Evolutionary conservation across 352 stramenopile genomes (phyloP), one percentile per base, ranked within the genome.

Genomic region (Phytophthora pinifolia): DNA sequence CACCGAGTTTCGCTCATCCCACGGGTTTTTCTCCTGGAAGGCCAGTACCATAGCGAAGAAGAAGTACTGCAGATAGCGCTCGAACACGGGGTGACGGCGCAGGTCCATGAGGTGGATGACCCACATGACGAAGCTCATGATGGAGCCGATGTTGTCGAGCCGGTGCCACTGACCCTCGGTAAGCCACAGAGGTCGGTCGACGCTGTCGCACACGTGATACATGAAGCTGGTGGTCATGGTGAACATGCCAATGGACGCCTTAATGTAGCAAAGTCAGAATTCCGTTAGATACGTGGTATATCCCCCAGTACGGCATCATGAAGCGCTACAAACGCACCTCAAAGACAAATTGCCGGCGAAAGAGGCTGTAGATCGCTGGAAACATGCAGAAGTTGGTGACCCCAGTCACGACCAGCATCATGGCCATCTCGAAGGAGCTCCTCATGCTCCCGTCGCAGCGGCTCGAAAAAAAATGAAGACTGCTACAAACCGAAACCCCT

Each of bases 311-410:
- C 4, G 15, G 12, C 15, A 43, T 7, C 15, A 30, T 27, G 18
- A 34, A 18, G 14, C 6, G 35, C 29, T 25, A 9, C 44, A 42
- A 27, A 1, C 56, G 65, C 50, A 92, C 82, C 76, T 92, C 82
- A 39, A 92, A 92, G 27, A 84, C 70, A 50, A 84, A 76, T 30
- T 84, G 60, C 44, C 76, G 70, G 10, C 52, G 46, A 46, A 75
- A 80, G 37, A 92, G 73, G 32, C 74, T 75, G 27, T 76, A 47
- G 46, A 92, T 75, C 13, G 82, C 78, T 6, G 82, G 82, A 39
- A 90, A 67, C 79, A 92, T 90, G 56, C 76, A 87, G 36, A 92
- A 62, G 68, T 92, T 92, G 34, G 82, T 92, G 50, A 86, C 18
- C 37, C 76, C 82, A 48, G 82, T 90, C 38, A 92, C 64, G 35